phyloP scores from a whole-genome alignment of 805 yeast species.

The Priceomyces haplophilus region DNA sequence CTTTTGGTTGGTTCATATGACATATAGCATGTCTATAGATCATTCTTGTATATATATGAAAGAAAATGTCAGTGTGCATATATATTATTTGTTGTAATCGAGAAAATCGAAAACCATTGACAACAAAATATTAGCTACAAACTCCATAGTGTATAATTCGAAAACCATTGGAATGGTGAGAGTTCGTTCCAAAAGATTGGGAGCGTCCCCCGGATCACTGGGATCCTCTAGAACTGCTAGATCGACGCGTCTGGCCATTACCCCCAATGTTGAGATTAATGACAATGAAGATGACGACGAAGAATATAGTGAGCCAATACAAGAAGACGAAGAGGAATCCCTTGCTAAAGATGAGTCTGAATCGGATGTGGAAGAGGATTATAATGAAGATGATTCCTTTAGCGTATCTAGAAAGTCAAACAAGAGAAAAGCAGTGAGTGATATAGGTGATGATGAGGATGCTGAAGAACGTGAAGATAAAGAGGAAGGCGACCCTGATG shows the following conservation, averaged over 20 bases:
- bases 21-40: background rate
- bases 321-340: slow-evolving; percentile 11
- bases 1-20: too few species aligned
- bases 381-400: slow-evolving; percentile 14
- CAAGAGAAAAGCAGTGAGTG: slow-evolving; percentile 25
- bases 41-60: slow-evolving; percentile 2
- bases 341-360: slow-evolving; percentile 15
- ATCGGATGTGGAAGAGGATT: slow-evolving; percentile 28
- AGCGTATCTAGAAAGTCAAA: slow-evolving; percentile 10
- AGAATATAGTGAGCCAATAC: slow-evolving; percentile 18
- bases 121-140: background rate
- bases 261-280: background rate
- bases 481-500: slow-evolving; percentile 16
- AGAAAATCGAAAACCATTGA: background rate
- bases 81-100: background rate
- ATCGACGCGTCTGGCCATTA: background rate
- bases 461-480: slow-evolving; percentile 24
- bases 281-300: slow-evolving; percentile 23
- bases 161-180: background rate
- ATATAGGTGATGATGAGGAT: slow-evolving; percentile 18
- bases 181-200: background rate
- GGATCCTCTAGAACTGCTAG: background rate
- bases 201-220: background rate
- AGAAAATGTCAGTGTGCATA: background rate
- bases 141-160: background rate